Evolutionary conservation across 352 stramenopile species (phyloP).

Genomic region (Peronospora tabacina): DNA sequence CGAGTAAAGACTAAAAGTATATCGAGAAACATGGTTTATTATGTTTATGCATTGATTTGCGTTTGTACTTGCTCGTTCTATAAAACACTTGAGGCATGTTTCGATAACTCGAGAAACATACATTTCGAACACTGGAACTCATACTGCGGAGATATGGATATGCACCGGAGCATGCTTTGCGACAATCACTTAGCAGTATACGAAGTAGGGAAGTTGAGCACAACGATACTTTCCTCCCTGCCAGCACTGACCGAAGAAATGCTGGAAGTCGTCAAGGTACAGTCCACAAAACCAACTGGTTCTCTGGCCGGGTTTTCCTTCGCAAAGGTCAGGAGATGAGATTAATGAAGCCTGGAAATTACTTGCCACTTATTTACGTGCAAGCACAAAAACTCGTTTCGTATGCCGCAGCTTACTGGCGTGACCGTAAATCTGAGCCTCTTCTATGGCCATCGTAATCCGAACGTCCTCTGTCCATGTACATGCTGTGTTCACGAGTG

Average conservation of each 20-base stretch:
- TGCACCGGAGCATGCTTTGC: constrained; percentile 35
- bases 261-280: constrained; percentile 82
- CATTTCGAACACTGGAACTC: constrained; percentile 33
- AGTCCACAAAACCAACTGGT: constrained; percentile 82
- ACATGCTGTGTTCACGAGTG: constrained; percentile 1
- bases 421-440: constrained; percentile 8
- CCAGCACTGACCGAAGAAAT: constrained; percentile 79
- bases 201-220: constrained; percentile 58
- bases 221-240: constrained; percentile 54
- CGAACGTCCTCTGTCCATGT: constrained; percentile 7
- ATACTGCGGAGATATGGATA: constrained; percentile 39
- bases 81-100: constrained; percentile 60
- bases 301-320: constrained; percentile 85
- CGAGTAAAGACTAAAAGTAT: constrained; percentile 7
- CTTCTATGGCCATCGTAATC: constrained; percentile 18
- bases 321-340: constrained; percentile 50
- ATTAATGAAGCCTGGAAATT: constrained; percentile 24
- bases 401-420: constrained; percentile 12
- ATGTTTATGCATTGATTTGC: constrained; percentile 1
- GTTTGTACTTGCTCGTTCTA: neutral
- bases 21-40: neutral
- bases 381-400: constrained; percentile 4
- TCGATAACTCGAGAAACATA: constrained; percentile 34
- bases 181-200: constrained; percentile 54
- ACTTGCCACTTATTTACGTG: constrained; percentile 2